Evolutionary conservation across 192 early-diverging fungal species (phyloP).

Genomic region (Mortierella antarctica): DNA sequence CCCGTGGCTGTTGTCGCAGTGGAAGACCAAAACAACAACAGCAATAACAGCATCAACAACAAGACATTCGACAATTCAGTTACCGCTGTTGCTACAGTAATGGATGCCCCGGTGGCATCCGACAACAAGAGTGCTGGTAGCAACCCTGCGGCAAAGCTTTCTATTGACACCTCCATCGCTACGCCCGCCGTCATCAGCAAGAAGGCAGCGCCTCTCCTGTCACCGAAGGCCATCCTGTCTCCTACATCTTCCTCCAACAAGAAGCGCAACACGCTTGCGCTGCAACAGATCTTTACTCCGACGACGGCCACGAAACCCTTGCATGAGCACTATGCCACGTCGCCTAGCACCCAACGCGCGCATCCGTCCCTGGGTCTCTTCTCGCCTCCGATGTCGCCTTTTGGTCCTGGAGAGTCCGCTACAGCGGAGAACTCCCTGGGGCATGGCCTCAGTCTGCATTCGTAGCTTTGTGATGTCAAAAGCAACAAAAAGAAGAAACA

Average conservation of each 20-base stretch:
- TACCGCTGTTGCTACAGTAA: too few species aligned
- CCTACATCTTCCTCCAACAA: constrained; percentile 39
- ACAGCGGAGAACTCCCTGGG: constrained; percentile 3
- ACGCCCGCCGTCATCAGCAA: constrained; percentile 4
- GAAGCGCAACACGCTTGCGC: constrained; percentile 25
- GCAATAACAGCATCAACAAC: background rate
- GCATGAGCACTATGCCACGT: constrained; percentile 17
- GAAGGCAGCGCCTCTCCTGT: background rate
- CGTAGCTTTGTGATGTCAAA: background rate
- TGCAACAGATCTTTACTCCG: constrained; percentile 39
- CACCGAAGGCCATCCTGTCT: constrained; percentile 30
- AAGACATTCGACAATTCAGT: too few species aligned
- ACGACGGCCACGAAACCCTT: constrained; percentile 8
- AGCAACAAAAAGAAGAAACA: too few species aligned
- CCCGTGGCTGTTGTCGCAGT: background rate
- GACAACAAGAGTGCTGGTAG: background rate
- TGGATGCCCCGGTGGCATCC: too few species aligned
- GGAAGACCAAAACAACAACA: background rate
- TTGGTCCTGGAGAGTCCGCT: too few species aligned
- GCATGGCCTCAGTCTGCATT: constrained; percentile 35
- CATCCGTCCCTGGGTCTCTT: constrained; percentile 29
- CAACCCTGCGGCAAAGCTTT: constrained; percentile 5
- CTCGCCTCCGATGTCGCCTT: constrained; percentile 39
- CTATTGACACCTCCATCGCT: constrained; percentile 8
- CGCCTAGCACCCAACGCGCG: constrained; percentile 23